A percentile compares a stretch with the other conserved stretches of the same genome.
Evolutionary conservation across 768 basidiomycete genomes (phyloP).

Genomic region (Boletus pseudopeckii): DNA sequence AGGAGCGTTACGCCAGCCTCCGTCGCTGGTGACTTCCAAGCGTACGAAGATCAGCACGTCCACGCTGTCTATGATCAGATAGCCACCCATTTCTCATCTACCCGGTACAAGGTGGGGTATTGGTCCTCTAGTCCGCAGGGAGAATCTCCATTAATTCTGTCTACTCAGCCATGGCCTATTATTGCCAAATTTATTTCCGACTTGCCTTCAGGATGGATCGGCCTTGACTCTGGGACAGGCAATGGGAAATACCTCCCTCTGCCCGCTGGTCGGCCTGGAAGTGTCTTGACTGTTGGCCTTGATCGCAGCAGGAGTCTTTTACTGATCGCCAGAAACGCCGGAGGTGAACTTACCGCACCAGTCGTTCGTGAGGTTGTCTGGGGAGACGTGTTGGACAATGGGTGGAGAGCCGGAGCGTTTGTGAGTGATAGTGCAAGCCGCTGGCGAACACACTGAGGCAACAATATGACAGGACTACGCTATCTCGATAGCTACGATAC

Average conservation of each 20-base stretch:
- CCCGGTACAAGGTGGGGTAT: slow-evolving; percentile 72
- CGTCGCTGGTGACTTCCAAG: slow-evolving; percentile 48
- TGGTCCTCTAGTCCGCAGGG: neutral
- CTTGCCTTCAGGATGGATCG: slow-evolving; percentile 74
- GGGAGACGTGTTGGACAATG: slow-evolving; percentile 70
- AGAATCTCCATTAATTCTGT: neutral
- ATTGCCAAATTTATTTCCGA: slow-evolving; percentile 70
- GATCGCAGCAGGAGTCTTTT: slow-evolving; percentile 81
- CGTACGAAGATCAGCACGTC: slow-evolving; percentile 73
- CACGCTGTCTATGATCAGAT: slow-evolving; percentile 84
- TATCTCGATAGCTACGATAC: slow-evolving; percentile 96
- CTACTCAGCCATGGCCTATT: slow-evolving; percentile 81
- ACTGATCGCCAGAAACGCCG: slow-evolving; percentile 66
- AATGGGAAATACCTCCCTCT: slow-evolving; percentile 96
- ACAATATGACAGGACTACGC: slow-evolving; percentile 74
- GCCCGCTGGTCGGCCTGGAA: slow-evolving; percentile 56
- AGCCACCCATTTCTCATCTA: slow-evolving; percentile 83
- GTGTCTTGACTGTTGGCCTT: slow-evolving; percentile 74
- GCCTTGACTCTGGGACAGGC: slow-evolving; percentile 93
- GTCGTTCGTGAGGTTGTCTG: slow-evolving; percentile 66
- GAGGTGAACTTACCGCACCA: slow-evolving; percentile 31
- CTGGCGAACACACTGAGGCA: slow-evolving; percentile 1
- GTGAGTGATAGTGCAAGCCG: slow-evolving; percentile 43
- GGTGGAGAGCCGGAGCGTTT: slow-evolving; percentile 79
- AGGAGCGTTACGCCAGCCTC: slow-evolving; percentile 37